These are phyloP conservation scores for Schizosaccharomyces octosporus DNA, from an alignment of 805 yeast species.

Conservation along the genomic window DNA sequence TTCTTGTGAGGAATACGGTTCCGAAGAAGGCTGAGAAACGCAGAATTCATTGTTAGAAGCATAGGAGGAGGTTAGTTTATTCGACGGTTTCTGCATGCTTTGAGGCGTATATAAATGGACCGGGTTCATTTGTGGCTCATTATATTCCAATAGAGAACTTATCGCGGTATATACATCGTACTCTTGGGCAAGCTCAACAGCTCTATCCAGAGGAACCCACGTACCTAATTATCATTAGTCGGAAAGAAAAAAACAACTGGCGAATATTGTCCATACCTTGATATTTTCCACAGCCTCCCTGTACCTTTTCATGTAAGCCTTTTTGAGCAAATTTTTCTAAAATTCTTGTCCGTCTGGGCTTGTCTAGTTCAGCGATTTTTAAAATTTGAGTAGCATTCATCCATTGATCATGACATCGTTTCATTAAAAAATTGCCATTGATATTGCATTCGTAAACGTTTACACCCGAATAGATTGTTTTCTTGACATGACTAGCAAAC, in stretches of 20 bases:
- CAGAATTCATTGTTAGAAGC: too few relatives aligned
- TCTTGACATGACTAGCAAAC: slow-evolving; percentile 11
- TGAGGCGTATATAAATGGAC: not conserved
- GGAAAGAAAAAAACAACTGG: not conserved
- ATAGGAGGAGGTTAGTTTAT: too few relatives aligned
- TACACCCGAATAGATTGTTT: slow-evolving; percentile 22
- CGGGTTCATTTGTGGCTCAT: not conserved
- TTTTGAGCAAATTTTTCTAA: slow-evolving; percentile 76
- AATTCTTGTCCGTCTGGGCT: slow-evolving; percentile 78
- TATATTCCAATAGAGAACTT: slow-evolving; percentile 32
- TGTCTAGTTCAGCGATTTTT: slow-evolving; percentile 81
- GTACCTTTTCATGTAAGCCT: slow-evolving; percentile 76
- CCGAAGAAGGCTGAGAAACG: too few relatives aligned
- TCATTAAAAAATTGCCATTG: slow-evolving; percentile 58
- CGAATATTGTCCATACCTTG: slow-evolving; percentile 32
- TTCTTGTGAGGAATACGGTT: not conserved
- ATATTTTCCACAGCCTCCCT: slow-evolving; percentile 91
- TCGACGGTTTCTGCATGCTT: not conserved
- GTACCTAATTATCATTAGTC: slow-evolving; percentile 33
- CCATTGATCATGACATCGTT: slow-evolving; percentile 81
- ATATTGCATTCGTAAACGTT: slow-evolving; percentile 29
- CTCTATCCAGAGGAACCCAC: slow-evolving; percentile 73
- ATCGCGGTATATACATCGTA: slow-evolving; percentile 39
- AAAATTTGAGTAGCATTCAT: slow-evolving; percentile 89
- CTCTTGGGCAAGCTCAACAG: slow-evolving; percentile 38